A percentile compares a stretch with the other conserved stretches of the same genome.
Evolutionary conservation across 495 filamentous ascomycete species (phyloP).

Genomic region (Immersiella caudata): DNA sequence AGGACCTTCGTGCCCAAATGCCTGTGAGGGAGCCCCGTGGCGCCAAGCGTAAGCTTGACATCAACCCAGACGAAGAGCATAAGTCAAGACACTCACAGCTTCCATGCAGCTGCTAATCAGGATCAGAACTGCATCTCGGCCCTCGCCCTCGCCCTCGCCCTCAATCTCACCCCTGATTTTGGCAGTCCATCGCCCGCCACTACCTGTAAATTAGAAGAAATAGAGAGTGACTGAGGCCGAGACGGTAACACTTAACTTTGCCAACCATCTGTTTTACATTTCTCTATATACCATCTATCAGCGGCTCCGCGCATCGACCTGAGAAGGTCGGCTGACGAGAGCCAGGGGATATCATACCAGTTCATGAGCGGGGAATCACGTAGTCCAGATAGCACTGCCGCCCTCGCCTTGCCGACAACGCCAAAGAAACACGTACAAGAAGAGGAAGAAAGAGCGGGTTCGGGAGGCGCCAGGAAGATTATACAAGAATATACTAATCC

Average conservation of each 20-base stretch:
- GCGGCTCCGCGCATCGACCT: neutral
- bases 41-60: too few relatives aligned
- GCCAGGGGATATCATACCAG: slow-evolving; percentile 30
- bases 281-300: slow-evolving; percentile 8
- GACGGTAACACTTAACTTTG: neutral
- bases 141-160: too few relatives aligned
- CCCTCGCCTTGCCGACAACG: slow-evolving; percentile 2
- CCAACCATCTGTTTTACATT: neutral
- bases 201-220: too few relatives aligned
- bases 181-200: too few relatives aligned
- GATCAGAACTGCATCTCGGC: too few relatives aligned
- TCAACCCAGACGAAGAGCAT: too few relatives aligned
- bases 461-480: neutral
- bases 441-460: neutral
- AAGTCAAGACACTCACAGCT: too few relatives aligned
- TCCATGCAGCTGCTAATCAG: too few relatives aligned
- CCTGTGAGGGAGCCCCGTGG: too few relatives aligned
- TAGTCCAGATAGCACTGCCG: slow-evolving; percentile 11
- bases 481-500: neutral
- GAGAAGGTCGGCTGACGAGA: neutral
- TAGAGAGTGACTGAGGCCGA: too few relatives aligned
- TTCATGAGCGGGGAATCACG: slow-evolving; percentile 40
- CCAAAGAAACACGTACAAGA: slow-evolving; percentile 8
- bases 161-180: too few relatives aligned
- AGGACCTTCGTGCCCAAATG: too few relatives aligned